A percentile compares a stretch with the other conserved stretches of the same genome.
phyloP scores from a whole-genome alignment of 2,329 filamentous ascomycete genomes.

The Aspergillus novofumigatus region DNA sequence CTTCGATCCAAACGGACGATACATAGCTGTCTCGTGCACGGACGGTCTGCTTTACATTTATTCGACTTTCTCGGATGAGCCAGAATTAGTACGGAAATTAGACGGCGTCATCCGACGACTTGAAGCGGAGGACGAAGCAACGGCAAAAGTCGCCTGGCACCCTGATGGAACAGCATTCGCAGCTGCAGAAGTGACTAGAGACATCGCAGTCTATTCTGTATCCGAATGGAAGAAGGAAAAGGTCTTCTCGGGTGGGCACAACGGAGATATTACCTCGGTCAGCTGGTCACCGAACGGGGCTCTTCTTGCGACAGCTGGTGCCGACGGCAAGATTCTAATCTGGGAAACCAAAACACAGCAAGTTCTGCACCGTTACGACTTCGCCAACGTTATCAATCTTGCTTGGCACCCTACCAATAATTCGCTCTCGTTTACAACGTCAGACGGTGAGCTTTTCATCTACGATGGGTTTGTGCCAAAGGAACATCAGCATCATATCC shows the following conservation, averaged over 20 bases:
- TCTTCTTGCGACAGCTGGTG: conserved; percentile 64
- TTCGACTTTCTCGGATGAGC: conserved; percentile 71
- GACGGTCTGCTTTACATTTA: conserved; percentile 91
- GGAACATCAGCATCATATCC: conserved; percentile 47
- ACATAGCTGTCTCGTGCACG: conserved; percentile 75
- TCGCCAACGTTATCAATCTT: conserved; percentile 78
- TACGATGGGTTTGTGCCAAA: conserved; percentile 57
- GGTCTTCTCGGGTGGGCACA: conserved; percentile 72
- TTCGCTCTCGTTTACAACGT: conserved; percentile 84
- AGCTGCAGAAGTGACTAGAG: conserved; percentile 72
- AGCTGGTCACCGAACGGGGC: conserved; percentile 95
- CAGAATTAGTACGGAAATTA: conserved; percentile 75
- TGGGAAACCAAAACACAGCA: conserved; percentile 91
- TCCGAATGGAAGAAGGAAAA: conserved; percentile 86
- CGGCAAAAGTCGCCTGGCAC: conserved; percentile 78
- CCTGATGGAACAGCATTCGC: conserved; percentile 91
- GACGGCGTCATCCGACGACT: conserved; percentile 78
- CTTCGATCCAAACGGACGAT: conserved; percentile 75
- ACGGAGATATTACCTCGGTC: conserved; percentile 77
- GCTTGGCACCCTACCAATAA: conserved; percentile 91
- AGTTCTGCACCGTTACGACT: conserved; percentile 71
- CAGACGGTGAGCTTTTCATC: conserved; percentile 90
- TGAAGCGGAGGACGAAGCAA: conserved; percentile 72
- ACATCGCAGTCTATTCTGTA: conserved; percentile 83
- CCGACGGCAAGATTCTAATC: conserved; percentile 51